Conservation (phyloP, 2,329 filamentous ascomycete genomes). For the Exophiala xenobiotica region DNA sequence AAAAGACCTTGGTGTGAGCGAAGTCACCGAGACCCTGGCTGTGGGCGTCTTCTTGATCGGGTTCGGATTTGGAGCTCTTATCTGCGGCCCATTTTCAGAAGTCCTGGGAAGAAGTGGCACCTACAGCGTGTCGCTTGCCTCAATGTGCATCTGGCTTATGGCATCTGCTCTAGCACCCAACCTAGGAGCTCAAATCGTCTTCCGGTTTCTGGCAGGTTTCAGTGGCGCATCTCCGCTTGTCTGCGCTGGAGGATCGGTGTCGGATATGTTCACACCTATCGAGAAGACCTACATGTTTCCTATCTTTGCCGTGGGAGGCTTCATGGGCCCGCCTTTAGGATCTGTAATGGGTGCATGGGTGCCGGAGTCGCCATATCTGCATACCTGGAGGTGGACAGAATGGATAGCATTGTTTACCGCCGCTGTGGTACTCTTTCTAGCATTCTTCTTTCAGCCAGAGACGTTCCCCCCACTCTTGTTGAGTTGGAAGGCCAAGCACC, state of each 20-base stretch:
- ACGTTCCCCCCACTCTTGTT: conserved; percentile 51
- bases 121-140: conserved; percentile 50
- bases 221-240: conserved; percentile 48
- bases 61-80: conserved; percentile 51
- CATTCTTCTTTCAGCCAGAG: conserved; percentile 50
- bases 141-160: conserved; percentile 52
- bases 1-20: conserved; percentile 44
- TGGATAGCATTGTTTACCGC: conserved; percentile 46
- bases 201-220: conserved; percentile 54
- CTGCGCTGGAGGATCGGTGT: conserved; percentile 48
- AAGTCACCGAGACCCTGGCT: conserved; percentile 46
- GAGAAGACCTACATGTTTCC: conserved; percentile 53
- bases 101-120: conserved; percentile 49
- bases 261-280: conserved; percentile 49
- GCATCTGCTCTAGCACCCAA: conserved; percentile 49
- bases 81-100: conserved; percentile 53
- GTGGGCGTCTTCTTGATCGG: conserved; percentile 46
- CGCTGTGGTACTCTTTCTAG: conserved; percentile 33
- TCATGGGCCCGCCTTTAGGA: conserved; percentile 34
- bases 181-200: conserved; percentile 48
- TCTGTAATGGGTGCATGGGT: conserved; percentile 50
- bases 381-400: conserved; percentile 50
- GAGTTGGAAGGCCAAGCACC: conserved; percentile 46
- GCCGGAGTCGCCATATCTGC: conserved; percentile 33
- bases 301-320: conserved; percentile 47